A percentile compares a stretch with the other conserved stretches of the same genome.
Conservation (phyloP, 148 eudicot genomes). For the Rhododendron henanense region DNA sequence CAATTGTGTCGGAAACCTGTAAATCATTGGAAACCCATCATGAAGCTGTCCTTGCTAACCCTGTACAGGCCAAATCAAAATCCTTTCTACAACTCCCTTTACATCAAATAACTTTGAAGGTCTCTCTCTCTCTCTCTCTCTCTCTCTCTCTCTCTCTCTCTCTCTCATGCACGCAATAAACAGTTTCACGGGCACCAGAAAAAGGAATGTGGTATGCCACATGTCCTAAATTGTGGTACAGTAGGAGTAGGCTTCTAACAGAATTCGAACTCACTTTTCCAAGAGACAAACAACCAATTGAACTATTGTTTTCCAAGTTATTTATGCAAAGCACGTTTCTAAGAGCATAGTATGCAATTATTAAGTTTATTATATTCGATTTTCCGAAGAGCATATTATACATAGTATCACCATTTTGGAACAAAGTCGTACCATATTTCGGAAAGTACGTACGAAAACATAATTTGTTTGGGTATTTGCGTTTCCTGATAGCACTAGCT, state of each 20-base stretch:
- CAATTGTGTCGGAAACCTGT: conserved; percentile 16
- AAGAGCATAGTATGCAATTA: not conserved
- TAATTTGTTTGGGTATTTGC: not conserved
- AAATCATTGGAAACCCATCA: conserved; percentile 16
- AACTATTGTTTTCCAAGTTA: not conserved
- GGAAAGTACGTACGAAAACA: not conserved
- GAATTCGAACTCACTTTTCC: not conserved
- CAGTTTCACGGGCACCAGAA: not conserved
- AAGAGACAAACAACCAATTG: not conserved
- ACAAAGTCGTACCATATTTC: not conserved
- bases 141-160: too few species aligned
- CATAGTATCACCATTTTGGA: not conserved
- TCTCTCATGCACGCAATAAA: too few species aligned
- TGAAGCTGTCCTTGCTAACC: conserved; percentile 26
- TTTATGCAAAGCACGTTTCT: not conserved
- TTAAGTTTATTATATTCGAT: too few species aligned
- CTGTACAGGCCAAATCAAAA: conserved; percentile 23
- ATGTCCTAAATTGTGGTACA: not conserved
- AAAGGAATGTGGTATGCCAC: not conserved
- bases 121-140: conserved; percentile 18
- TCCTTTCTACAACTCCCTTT: conserved; percentile 30
- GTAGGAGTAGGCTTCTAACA: not conserved
- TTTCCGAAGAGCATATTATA: not conserved
- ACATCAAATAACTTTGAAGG: conserved; percentile 69
- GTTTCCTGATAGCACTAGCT: not conserved